Conservation (phyloP, 2,329 filamentous ascomycete genomes). For the Pestalotiopsis sp. region DNA sequence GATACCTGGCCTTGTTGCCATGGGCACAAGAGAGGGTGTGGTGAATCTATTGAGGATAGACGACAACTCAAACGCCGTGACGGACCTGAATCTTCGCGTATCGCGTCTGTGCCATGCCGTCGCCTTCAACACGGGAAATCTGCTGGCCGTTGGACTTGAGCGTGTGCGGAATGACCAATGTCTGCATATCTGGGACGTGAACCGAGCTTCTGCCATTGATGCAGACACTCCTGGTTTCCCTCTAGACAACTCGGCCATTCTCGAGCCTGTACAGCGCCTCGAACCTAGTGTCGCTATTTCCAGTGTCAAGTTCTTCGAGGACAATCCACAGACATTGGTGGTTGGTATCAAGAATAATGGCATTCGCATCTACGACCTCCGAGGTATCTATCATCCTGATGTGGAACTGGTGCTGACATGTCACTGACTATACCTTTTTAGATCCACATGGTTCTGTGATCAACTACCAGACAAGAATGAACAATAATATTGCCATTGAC, state of each 20-base stretch:
- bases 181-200: slow-evolving; percentile 81
- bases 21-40: slow-evolving; percentile 75
- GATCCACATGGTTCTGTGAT: slow-evolving; percentile 54
- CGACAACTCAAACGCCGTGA: slow-evolving; percentile 65
- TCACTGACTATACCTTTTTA: slow-evolving; percentile 21
- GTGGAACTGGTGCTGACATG: neutral
- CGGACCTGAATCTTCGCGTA: slow-evolving; percentile 73
- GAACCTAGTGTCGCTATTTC: slow-evolving; percentile 76
- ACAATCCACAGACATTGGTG: slow-evolving; percentile 74
- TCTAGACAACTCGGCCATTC: slow-evolving; percentile 47
- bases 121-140: slow-evolving; percentile 72
- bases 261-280: slow-evolving; percentile 60
- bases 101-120: slow-evolving; percentile 80
- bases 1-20: slow-evolving; percentile 68
- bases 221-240: slow-evolving; percentile 52
- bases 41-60: slow-evolving; percentile 76
- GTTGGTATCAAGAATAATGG: slow-evolving; percentile 76
- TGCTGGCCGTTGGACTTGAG: slow-evolving; percentile 79
- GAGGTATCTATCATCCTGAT: slow-evolving; percentile 54
- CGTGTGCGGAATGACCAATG: slow-evolving; percentile 81
- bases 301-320: slow-evolving; percentile 80
- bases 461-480: slow-evolving; percentile 67
- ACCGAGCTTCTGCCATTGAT: slow-evolving; percentile 57
- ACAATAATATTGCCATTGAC: slow-evolving; percentile 76
- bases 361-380: slow-evolving; percentile 75